Evolutionary conservation across 176 grass and related monocot genomes (phyloP), one percentile per base, ranked within the genome.

Genomic region (Poa pratensis): DNA sequence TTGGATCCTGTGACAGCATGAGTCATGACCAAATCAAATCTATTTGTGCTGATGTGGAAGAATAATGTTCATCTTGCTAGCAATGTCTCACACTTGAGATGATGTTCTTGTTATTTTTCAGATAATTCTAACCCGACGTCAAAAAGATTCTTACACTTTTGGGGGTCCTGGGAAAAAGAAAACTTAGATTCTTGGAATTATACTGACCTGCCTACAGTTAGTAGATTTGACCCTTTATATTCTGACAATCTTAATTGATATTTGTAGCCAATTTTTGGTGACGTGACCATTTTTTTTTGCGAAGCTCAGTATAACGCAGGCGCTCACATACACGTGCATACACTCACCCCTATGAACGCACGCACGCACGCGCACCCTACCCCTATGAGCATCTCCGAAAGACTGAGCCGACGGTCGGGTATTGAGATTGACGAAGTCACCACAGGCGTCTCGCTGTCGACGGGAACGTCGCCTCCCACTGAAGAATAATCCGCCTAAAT

Each of bases 11-110:
- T 70, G 80, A 78, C 83, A 20, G 74, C 28, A 51, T 52, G 80
- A 78, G 72, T 51, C 80, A 48, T 78, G 73, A 71, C n/a, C 52
- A 69, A 78, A 83, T 88, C 74, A 83, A 83, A 88, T 83, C 74
- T 88, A 78, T 83, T 78, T 53, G 20, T 42, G 86, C 49, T 83
- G 86, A 78, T 28, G 61, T 51, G 63, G 80, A 78, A 43, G 73
- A 87, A 82, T 82, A 82, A 69, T 87, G 35, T 77, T 69, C 72
- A 76, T 9, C 42, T 49, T 49, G 24, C 7, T 73, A 26, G 43
- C 23, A 17, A 14, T 8, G 69, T 26, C 42, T 46, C 69, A 46
- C 40, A 40, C 14, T 73, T 73, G 40, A 43, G 69, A 48, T 48
- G 20, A 37, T 37, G 0, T 53, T 81, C 58, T 49, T 87, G 4